Evolutionary conservation across 805 yeast genomes (phyloP).

Genomic region (Komagataella populi): DNA sequence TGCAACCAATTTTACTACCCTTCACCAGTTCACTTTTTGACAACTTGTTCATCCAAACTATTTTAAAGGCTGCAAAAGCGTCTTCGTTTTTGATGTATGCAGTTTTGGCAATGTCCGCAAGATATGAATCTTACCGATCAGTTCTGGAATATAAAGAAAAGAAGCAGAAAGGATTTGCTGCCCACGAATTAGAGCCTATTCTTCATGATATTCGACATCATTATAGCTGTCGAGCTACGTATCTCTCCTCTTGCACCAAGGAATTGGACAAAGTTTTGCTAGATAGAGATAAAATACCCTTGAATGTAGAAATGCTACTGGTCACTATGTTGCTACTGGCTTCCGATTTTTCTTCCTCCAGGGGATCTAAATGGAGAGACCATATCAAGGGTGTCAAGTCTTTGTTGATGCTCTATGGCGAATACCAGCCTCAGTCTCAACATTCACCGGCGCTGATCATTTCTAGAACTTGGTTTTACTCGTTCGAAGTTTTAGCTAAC

Average conservation of each 20-base stretch:
- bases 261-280: conserved; percentile 39
- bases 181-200: conserved; percentile 15
- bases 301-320: conserved; percentile 56
- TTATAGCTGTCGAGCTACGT: conserved; percentile 9
- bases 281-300: conserved; percentile 23
- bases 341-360: conserved; percentile 44
- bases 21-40: conserved; percentile 19
- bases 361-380: conserved; percentile 52
- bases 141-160: conserved; percentile 5
- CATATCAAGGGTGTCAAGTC: conserved; percentile 61
- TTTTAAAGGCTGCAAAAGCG: conserved; percentile 19
- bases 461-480: conserved; percentile 43
- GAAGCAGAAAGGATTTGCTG: conserved; percentile 43
- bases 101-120: conserved; percentile 60
- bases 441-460: conserved; percentile 20
- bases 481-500: conserved; percentile 50
- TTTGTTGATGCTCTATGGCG: conserved; percentile 35
- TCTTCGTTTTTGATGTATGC: conserved; percentile 61
- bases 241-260: conserved; percentile 51
- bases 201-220: too few species aligned
- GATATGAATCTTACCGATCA: conserved; percentile 18
- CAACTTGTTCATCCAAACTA: conserved; percentile 18
- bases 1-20: conserved; percentile 20
- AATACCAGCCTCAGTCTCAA: conserved; percentile 8
- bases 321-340: conserved; percentile 59